Percentiles rank a stretch among this genome's conserved stretches.
These are phyloP conservation scores for Axilococcus clingmanii DNA, from an alignment of 139 green algal genomes.

Conservation along the genomic window DNA sequence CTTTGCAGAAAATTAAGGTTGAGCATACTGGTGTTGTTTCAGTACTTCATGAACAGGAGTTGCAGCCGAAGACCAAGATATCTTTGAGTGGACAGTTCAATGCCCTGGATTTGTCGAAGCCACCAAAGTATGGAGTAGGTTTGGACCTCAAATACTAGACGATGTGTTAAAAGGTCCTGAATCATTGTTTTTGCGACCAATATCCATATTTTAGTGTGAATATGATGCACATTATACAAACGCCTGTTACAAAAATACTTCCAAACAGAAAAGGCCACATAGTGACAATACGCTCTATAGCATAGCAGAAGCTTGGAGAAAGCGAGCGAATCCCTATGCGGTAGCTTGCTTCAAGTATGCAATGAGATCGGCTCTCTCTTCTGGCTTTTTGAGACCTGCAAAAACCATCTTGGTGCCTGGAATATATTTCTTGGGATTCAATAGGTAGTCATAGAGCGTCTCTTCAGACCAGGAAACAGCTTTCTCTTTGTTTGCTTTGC, in stretches of 20 bases:
- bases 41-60: slow-evolving; percentile 26
- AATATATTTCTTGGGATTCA: slow-evolving; percentile 98
- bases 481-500: slow-evolving; percentile 95
- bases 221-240: slow-evolving; percentile 3
- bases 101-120: slow-evolving; percentile 26
- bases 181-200: too few relatives aligned
- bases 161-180: background rate
- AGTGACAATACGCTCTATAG: too few relatives aligned
- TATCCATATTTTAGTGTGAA: too few relatives aligned
- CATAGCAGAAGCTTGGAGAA: too few relatives aligned
- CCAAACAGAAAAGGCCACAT: slow-evolving; percentile 34
- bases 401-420: slow-evolving; percentile 99
- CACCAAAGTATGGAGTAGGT: slow-evolving; percentile 38
- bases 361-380: slow-evolving; percentile 78
- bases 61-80: slow-evolving; percentile 24
- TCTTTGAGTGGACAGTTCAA: slow-evolving; percentile 29
- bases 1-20: slow-evolving; percentile 34
- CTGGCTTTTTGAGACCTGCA: slow-evolving; percentile 94
- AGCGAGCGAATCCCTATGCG: slow-evolving; percentile 28
- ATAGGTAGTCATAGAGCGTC: slow-evolving; percentile 91
- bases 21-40: slow-evolving; percentile 30
- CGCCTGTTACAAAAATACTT: slow-evolving; percentile 41
- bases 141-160: slow-evolving; percentile 36
- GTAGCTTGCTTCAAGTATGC: slow-evolving; percentile 77
- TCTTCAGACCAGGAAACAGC: slow-evolving; percentile 75